Evolutionary conservation across 371 early-diverging fungal genomes (phyloP), one percentile per base, ranked within the genome.

Genomic region (Rhizopus sp.): DNA sequence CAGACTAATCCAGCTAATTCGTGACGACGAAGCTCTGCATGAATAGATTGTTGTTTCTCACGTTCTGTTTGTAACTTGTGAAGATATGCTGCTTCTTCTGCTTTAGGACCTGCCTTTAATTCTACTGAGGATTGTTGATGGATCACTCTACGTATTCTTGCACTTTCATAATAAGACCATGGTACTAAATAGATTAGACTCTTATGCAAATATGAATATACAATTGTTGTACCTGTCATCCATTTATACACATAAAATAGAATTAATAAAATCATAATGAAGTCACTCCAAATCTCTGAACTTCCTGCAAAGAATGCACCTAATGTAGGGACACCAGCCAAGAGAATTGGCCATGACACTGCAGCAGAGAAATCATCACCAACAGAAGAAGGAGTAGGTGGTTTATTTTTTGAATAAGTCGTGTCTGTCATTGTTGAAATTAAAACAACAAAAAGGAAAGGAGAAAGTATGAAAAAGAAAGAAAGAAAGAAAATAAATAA

Each of bases 151-250:
- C 84, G 67, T 5, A 77, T 73, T 48, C 81, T 69, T 17, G 88
- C 85, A 46, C 87, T 80, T 63, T 85, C 82, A 59, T 88, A 88
- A 44, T 86, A 75, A 32, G 82, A 76, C 88, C 88, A 88, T 10
- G 88, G 88, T 3, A 84, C 86, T 87, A 46, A 13, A 29, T 0
- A n/a, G 5, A 10, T 46, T 46, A 5, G 29, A 29, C 7, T 23
- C 23, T 23, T 1, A 23, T 5, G 15, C 16, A 46, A 12, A 3
- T 29, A 31, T 53, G 23, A 3, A 50, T n/a, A 49, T n/a, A 10
- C 34, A 7, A 3, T 46, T 23, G 29, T 23, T 46, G 29, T 83
- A 84, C 88, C 88, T 77, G 85, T 86, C 52, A 88, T 80, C 71
- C 86, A 82, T 68, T 83, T 81, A 59, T 84, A 86, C 38, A 86